Base-by-base conservation (phyloP, 441 rosid genomes). In the Adansonia grandidieri region DNA sequence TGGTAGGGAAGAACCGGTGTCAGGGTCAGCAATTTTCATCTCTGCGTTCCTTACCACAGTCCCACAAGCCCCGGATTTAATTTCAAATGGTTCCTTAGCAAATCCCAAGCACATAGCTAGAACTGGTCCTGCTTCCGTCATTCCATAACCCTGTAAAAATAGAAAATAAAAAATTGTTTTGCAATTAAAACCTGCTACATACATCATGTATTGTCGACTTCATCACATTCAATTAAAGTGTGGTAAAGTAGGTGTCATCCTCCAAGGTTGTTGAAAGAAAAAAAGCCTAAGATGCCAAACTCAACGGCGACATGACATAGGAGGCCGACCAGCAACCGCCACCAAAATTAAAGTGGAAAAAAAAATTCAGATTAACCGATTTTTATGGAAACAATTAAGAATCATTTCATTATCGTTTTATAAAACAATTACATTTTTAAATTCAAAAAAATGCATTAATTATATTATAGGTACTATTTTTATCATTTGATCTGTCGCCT, bases 101-200 rank as follows among this genome's bases (percentile, higher is more conserved):
- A 86, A 86, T 45, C 85, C 79, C 62, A 86, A 78, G 51, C 87
- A 79, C 85, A 82, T 86, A 6, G 89, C 80, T 9, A 83, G 75
- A 20, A 86, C 86, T 9, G 89, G 85, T 51, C 89, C 89, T 37
- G 89, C 86, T 48, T 86, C 89, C 0, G 87, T 86, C 89, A 86
- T 84, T 22, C 89, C 89, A 65, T 86, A 86, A 7, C 89, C 87
- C 89, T 86, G 28, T 19, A 44, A 5, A 24, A 24, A 24, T 24
- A 24, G 28, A 24, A n/a, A 2, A 1, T n/a, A 6, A 62, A 62
- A 13, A 1, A 5, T 51, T 22, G 22, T 61, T 44, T 56, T 32
- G 19, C 48, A 42, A 58, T 19, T 42, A 19, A 11, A 56, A 57
- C 7, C 32, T n/a, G 37, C 9, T 45, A 32, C 72, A 45, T 10